Evolutionary conservation across 1,284 basidiomycete genomes (phyloP).

Genomic region (Leccinum subrobustum): DNA sequence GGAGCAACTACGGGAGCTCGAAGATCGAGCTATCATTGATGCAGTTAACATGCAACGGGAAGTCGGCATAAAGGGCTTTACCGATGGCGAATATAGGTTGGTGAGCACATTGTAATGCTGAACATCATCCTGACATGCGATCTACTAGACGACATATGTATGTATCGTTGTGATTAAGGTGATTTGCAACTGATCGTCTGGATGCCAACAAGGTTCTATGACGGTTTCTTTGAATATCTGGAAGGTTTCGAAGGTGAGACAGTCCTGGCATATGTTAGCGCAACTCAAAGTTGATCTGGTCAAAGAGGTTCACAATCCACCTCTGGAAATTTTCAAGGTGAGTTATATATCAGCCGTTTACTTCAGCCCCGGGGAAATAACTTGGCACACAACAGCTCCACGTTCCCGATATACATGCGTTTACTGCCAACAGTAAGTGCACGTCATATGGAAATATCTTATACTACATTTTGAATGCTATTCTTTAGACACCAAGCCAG

Average conservation of each 20-base stretch:
- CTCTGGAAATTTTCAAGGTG: slow-evolving; percentile 30
- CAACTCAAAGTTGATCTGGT: slow-evolving; percentile 5
- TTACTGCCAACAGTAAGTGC: slow-evolving; percentile 50
- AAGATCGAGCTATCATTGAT: slow-evolving; percentile 53
- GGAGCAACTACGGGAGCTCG: slow-evolving; percentile 45
- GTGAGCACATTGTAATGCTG: slow-evolving; percentile 53
- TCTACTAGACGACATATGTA: slow-evolving; percentile 27
- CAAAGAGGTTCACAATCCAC: slow-evolving; percentile 25
- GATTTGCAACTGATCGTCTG: slow-evolving; percentile 2
- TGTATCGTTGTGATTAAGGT: background rate
- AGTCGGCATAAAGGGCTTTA: slow-evolving; percentile 54
- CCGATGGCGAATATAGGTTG: slow-evolving; percentile 57
- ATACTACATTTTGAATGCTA: slow-evolving; percentile 30
- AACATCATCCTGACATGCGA: slow-evolving; percentile 30
- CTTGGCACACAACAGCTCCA: slow-evolving; percentile 21
- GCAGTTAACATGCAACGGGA: slow-evolving; percentile 52
- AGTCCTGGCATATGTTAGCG: no score
- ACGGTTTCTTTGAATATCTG: slow-evolving; percentile 29
- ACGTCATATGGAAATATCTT: slow-evolving; percentile 18
- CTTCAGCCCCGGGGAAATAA: background rate
- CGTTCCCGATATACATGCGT: slow-evolving; percentile 54
- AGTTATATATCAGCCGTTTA: background rate
- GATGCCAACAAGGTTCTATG: slow-evolving; percentile 22
- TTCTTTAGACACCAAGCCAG: slow-evolving; percentile 44
- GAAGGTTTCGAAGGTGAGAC: slow-evolving; percentile 27